These are phyloP conservation scores for Persicaria tinctoria DNA, from an alignment of 148 eudicot genomes.

Conservation along the genomic window DNA sequence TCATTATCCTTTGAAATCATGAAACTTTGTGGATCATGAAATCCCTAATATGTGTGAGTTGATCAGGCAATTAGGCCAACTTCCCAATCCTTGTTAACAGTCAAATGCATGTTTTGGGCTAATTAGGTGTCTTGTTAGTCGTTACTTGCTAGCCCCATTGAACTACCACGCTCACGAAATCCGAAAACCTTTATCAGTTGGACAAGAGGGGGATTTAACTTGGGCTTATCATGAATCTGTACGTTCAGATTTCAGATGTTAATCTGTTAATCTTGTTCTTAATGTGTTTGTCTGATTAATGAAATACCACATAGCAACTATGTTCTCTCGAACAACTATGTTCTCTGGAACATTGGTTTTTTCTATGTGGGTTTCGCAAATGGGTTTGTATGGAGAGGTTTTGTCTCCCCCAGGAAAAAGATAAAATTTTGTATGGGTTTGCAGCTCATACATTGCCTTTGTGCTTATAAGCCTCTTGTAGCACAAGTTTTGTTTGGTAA, in stretches of 20 bases:
- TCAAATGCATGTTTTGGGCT: not conserved
- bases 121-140: too few relatives aligned
- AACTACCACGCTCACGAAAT: not conserved
- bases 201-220: not conserved
- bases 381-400: not conserved
- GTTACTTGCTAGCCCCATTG: too few relatives aligned
- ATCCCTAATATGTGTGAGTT: not conserved
- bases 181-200: not conserved
- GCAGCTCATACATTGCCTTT: conserved; percentile 2
- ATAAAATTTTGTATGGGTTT: not conserved
- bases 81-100: too few relatives aligned
- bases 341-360: not conserved
- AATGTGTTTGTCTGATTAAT: not conserved
- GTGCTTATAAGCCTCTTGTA: not conserved
- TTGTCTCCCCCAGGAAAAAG: not conserved
- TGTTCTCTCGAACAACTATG: not conserved
- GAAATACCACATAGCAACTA: not conserved
- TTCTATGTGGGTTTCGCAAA: not conserved
- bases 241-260: not conserved
- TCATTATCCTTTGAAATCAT: not conserved
- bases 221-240: not conserved
- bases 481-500: conserved; percentile 4
- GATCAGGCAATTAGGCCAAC: not conserved
- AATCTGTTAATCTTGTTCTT: not conserved
- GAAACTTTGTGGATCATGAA: not conserved